These are phyloP conservation scores for Physcia stellaris DNA, from an alignment of 495 filamentous ascomycete species.

Conservation along the genomic window DNA sequence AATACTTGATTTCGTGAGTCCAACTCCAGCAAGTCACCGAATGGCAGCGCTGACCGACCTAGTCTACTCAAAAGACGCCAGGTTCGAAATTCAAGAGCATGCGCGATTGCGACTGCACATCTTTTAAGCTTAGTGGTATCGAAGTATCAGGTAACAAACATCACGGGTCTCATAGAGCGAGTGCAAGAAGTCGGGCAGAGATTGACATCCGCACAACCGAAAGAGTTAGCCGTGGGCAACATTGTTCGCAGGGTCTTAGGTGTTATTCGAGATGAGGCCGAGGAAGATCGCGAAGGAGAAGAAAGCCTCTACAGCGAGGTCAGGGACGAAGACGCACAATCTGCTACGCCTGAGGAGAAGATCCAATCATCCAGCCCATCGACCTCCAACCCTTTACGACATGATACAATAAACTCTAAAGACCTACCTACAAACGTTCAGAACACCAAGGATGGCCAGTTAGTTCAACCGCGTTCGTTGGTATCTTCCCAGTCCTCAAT, in stretches of 20 bases:
- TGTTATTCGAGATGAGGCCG: slow-evolving; percentile 79
- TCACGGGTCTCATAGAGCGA: slow-evolving; percentile 60
- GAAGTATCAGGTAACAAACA: slow-evolving; percentile 44
- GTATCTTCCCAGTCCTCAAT: slow-evolving; percentile 40
- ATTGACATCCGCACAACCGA: slow-evolving; percentile 67
- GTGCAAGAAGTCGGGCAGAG: slow-evolving; percentile 62
- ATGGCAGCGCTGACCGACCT: slow-evolving; percentile 6
- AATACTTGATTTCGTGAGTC: no score
- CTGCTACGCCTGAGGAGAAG: slow-evolving; percentile 25
- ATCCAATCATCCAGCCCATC: slow-evolving; percentile 24
- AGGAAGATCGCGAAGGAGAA: slow-evolving; percentile 64
- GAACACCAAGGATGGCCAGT: background rate
- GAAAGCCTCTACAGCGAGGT: slow-evolving; percentile 36
- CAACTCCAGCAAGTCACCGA: background rate
- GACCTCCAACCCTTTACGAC: slow-evolving; percentile 27
- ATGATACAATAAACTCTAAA: slow-evolving; percentile 18
- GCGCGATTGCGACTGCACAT: slow-evolving; percentile 80
- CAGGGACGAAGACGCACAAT: slow-evolving; percentile 34
- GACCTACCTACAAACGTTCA: background rate
- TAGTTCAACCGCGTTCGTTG: slow-evolving; percentile 15
- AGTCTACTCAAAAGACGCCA: slow-evolving; percentile 84
- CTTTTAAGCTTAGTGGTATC: slow-evolving; percentile 74
- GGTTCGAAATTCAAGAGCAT: slow-evolving; percentile 72
- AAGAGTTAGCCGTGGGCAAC: slow-evolving; percentile 85
- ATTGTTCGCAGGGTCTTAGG: slow-evolving; percentile 81